Base-by-base conservation (phyloP, 352 stramenopile species). In the Phytopythium vexans region DNA sequence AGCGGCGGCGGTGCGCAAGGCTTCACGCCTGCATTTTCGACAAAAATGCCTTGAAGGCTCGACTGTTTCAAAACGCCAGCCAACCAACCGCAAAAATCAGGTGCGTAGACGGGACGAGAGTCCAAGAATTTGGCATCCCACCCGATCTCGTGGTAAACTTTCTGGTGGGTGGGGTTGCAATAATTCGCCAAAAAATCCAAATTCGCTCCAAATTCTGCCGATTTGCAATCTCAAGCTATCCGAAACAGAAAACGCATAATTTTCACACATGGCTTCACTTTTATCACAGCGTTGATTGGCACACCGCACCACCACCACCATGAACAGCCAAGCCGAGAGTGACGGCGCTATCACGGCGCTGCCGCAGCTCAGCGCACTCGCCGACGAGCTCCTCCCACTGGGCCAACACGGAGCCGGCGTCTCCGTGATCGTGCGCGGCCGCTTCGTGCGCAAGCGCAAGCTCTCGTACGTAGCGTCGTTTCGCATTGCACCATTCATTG, bases 361-460 rank as follows among this genome's bases (percentile, higher is more conserved):
- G 34, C n/a, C 34, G 46, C 46, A 8, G 8, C 46, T 52, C 3
- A 35, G 42, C 9, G 8, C 4, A 37, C 46, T 52, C 8, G 46
- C 34, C 9, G 34, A 16, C 14, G 32, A 21, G 15, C 8, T 8
- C 9, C 35, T 42, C 5, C n/a, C 46, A 43, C 39, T 43, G 39
- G 31, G 6, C 39, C 10, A 31, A 8, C 6, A 15, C 15, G 46
- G n/a, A 10, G 15, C 3, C 4, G n/a, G 35, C 34, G 46, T 32
- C 34, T 1, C 3, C 47, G 67, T 82, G 31, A 61, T 41, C 5
- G 72, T 93, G 16, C 63, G 68, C n/a, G 85, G 85, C 4, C 80
- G 74, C 38, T 86, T 92, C 34, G 56, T 92, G 10, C 82, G 82
- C 53, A 92, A 90, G 40, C 81, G 85, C 54, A 87, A 87, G 42